A percentile compares a stretch with the other conserved stretches of the same genome.
Conservation (phyloP, 345 rosid species). For the Citrus mangshanensis region DNA sequence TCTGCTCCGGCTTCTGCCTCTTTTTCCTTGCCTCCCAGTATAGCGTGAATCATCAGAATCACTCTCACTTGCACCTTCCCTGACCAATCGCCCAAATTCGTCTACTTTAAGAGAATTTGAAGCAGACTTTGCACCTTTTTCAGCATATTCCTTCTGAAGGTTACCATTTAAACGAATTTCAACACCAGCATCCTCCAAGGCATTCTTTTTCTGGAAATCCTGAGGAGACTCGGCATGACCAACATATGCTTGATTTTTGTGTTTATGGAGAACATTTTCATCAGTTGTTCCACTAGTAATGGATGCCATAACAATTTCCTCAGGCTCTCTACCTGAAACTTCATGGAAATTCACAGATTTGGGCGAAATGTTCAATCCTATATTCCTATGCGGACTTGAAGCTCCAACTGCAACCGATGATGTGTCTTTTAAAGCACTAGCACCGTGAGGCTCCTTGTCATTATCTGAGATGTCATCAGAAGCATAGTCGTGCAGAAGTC, state of each 20-base stretch:
- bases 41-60: slow-evolving; percentile 46
- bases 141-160: slow-evolving; percentile 25
- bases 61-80: slow-evolving; percentile 55
- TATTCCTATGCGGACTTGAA: slow-evolving; percentile 7
- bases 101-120: slow-evolving; percentile 42
- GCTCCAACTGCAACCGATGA: slow-evolving; percentile 19
- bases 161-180: slow-evolving; percentile 17
- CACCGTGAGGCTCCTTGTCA: slow-evolving; percentile 14
- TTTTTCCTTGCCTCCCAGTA: slow-evolving; percentile 28
- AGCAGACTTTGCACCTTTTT: slow-evolving; percentile 22
- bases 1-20: slow-evolving; percentile 40
- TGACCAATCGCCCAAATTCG: slow-evolving; percentile 55
- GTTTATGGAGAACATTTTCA: slow-evolving; percentile 15
- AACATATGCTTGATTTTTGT: slow-evolving; percentile 8
- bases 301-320: slow-evolving; percentile 18
- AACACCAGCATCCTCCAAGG: slow-evolving; percentile 13
- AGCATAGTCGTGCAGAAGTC: slow-evolving; percentile 46
- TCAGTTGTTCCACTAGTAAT: slow-evolving; percentile 10
- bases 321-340: slow-evolving; percentile 13
- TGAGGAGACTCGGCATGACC: slow-evolving; percentile 17
- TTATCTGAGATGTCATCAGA: slow-evolving; percentile 48
- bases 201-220: slow-evolving; percentile 20
- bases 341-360: slow-evolving; percentile 4
- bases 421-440: slow-evolving; percentile 5
- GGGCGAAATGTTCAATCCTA: slow-evolving; percentile 8